Percentiles rank a stretch among this genome's conserved stretches.
These are phyloP conservation scores for Tephrocybe rancida DNA, from an alignment of 768 basidiomycete species.

Conservation along the genomic window DNA sequence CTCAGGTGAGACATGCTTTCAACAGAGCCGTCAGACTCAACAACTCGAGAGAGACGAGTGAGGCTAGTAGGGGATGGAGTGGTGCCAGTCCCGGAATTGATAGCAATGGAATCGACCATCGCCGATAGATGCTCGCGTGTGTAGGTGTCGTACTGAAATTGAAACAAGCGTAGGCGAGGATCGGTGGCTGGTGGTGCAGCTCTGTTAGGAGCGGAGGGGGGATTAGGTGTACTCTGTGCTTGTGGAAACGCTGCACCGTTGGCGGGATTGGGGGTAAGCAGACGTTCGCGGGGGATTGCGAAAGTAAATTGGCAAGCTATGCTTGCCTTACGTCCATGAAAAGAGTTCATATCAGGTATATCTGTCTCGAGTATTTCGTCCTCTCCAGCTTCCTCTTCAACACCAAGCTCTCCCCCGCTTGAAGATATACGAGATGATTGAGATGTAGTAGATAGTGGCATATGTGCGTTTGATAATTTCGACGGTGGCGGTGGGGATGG, in stretches of 20 bases:
- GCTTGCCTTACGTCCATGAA: slow-evolving; percentile 47
- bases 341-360: slow-evolving; percentile 48
- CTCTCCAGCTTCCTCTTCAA: slow-evolving; percentile 18
- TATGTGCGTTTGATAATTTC: slow-evolving; percentile 15
- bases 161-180: slow-evolving; percentile 83
- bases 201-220: slow-evolving; percentile 28
- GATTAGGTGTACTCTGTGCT: slow-evolving; percentile 65
- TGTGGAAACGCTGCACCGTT: slow-evolving; percentile 40
- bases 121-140: slow-evolving; percentile 93
- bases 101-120: slow-evolving; percentile 93
- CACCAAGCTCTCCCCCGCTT: background rate
- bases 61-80: slow-evolving; percentile 51
- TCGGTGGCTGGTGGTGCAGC: slow-evolving; percentile 54
- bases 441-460: slow-evolving; percentile 17
- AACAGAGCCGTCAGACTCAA: slow-evolving; percentile 41
- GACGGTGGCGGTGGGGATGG: slow-evolving; percentile 88
- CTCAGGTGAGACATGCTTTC: slow-evolving; percentile 57
- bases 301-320: slow-evolving; percentile 76
- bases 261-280: slow-evolving; percentile 29
- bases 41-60: slow-evolving; percentile 47
- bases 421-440: slow-evolving; percentile 4
- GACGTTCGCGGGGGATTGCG: slow-evolving; percentile 48
- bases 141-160: slow-evolving; percentile 95
- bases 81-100: slow-evolving; percentile 59
- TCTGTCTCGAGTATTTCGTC: slow-evolving; percentile 55